Evolutionary conservation across 2,329 filamentous ascomycete genomes (phyloP).

Genomic region (Elsinoe arachidis): DNA sequence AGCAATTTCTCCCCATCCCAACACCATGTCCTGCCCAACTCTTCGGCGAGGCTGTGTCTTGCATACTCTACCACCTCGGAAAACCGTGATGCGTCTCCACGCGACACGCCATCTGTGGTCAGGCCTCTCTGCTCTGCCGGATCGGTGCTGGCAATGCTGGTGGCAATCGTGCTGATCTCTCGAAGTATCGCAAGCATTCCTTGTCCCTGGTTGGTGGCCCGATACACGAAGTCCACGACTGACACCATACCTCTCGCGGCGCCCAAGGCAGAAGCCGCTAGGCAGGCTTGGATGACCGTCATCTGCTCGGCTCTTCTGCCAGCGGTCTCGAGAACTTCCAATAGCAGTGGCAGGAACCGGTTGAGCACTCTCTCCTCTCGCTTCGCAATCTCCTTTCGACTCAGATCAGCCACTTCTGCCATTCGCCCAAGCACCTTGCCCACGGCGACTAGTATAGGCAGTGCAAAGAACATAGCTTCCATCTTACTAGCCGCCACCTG

Average conservation of each 20-base stretch:
- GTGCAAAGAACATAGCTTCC: background rate
- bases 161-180: background rate
- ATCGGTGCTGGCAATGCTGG: background rate
- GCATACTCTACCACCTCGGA: slow-evolving; percentile 3
- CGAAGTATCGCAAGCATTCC: background rate
- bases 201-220: background rate
- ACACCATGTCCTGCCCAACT: background rate
- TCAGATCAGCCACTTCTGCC: background rate
- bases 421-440: background rate
- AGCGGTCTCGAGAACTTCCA: too few species aligned
- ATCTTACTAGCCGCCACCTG: background rate
- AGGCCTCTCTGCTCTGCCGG: background rate
- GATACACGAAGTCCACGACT: background rate
- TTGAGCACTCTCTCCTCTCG: background rate
- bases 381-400: background rate
- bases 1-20: background rate
- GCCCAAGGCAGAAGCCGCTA: background rate
- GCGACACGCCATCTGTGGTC: background rate
- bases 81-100: background rate
- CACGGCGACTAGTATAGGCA: background rate
- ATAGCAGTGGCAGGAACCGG: background rate
- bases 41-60: background rate
- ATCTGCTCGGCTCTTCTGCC: background rate
- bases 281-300: too few species aligned
- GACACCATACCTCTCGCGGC: background rate